A percentile compares a stretch with the other conserved stretches of the same genome.
phyloP scores from a whole-genome alignment of 2,329 filamentous ascomycete genomes.

The Huntiella moniliformis region DNA sequence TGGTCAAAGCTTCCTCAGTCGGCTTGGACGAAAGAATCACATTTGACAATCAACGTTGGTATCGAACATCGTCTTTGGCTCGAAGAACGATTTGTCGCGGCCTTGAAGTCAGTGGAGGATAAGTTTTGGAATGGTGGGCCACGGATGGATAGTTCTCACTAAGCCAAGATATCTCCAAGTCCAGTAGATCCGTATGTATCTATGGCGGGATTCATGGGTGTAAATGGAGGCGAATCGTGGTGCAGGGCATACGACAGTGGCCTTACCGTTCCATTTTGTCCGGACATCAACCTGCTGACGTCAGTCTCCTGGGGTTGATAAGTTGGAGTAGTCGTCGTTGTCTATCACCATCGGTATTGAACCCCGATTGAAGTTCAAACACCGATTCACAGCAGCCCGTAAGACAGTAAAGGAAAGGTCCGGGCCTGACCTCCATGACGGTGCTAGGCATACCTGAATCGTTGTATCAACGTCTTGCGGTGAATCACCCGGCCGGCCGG shows the following conservation, averaged over 20 bases:
- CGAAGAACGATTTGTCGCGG: neutral
- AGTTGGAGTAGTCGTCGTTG: neutral
- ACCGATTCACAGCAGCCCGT: neutral
- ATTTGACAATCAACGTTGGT: neutral
- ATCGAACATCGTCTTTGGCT: neutral
- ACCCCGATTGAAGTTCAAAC: neutral
- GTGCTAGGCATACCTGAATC: no score
- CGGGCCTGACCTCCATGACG: neutral
- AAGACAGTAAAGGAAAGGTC: neutral
- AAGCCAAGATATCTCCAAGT: no score
- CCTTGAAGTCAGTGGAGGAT: no score
- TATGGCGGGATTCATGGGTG: no score
- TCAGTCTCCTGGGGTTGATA: neutral
- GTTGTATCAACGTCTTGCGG: no score
- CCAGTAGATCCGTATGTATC: no score
- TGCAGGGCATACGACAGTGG: conserved; percentile 17
- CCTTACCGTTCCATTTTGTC: conserved; percentile 4
- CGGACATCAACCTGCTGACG: neutral
- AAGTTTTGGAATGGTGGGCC: no score
- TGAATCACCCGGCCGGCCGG: no score
- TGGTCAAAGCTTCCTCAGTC: neutral
- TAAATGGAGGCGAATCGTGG: no score
- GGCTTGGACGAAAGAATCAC: neutral
- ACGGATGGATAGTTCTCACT: no score
- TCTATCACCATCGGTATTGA: conserved; percentile 1